These are phyloP conservation scores for Botryosphaeria dothidea DNA, from an alignment of 2,329 filamentous ascomycete species.

Conservation along the genomic window DNA sequence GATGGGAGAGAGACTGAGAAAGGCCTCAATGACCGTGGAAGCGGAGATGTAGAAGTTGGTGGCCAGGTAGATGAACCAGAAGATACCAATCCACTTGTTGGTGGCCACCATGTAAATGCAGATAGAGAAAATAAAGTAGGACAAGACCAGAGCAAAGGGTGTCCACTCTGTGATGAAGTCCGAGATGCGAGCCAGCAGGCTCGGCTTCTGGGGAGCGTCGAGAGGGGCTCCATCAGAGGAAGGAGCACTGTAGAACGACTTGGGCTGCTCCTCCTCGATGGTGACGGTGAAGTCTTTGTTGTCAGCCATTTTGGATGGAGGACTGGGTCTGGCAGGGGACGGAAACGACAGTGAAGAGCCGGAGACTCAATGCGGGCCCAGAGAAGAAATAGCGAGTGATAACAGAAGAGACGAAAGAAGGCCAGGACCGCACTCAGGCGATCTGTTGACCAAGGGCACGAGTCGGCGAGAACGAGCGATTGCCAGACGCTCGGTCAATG, in stretches of 20 bases:
- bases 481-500: slow-evolving; percentile 6
- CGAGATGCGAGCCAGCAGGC: slow-evolving; percentile 22
- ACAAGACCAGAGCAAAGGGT: slow-evolving; percentile 42
- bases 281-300: slow-evolving; percentile 30
- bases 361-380: not conserved
- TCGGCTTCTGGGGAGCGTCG: slow-evolving; percentile 18
- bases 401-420: not conserved
- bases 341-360: slow-evolving; percentile 18
- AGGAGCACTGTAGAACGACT: slow-evolving; percentile 14
- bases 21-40: slow-evolving; percentile 44
- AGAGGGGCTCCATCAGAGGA: slow-evolving; percentile 3
- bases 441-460: slow-evolving; percentile 10
- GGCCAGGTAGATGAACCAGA: slow-evolving; percentile 48
- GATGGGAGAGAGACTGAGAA: slow-evolving; percentile 40
- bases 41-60: slow-evolving; percentile 49
- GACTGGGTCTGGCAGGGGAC: not conserved
- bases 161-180: slow-evolving; percentile 43
- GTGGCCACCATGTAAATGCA: slow-evolving; percentile 45
- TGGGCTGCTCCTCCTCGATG: slow-evolving; percentile 27
- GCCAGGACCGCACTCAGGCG: not conserved
- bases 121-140: slow-evolving; percentile 45
- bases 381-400: slow-evolving; percentile 19
- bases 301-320: slow-evolving; percentile 27
- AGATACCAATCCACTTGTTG: slow-evolving; percentile 38
- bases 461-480: slow-evolving; percentile 27